These are phyloP conservation scores for Alternaria tenuissima DNA, from an alignment of 2,329 filamentous ascomycete species.

Conservation along the genomic window DNA sequence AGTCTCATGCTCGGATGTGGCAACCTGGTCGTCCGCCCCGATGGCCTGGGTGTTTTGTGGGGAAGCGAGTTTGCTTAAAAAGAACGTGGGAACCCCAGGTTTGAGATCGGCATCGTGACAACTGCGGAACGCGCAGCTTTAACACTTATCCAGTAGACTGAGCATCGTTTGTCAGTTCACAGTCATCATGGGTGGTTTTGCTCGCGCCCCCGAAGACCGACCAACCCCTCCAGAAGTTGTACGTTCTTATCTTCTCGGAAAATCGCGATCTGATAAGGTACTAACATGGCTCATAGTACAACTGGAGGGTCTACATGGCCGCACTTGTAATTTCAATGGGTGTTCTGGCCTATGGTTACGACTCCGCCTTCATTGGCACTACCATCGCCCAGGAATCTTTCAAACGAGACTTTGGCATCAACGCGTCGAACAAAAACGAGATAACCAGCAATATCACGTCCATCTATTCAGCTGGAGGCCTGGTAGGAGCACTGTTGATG, in stretches of 20 bases:
- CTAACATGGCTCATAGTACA: conserved; percentile 49
- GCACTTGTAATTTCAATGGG: conserved; percentile 61
- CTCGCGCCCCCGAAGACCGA: conserved; percentile 62
- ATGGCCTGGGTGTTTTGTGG: conserved; percentile 28
- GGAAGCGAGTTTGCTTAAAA: conserved; percentile 29
- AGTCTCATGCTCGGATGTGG: conserved; percentile 23
- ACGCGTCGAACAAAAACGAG: conserved; percentile 47
- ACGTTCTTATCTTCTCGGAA: conserved; percentile 16
- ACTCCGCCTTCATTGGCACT: conserved; percentile 63
- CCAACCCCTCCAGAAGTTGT: conserved; percentile 63
- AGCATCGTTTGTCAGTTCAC: background rate
- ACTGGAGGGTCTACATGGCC: conserved; percentile 60
- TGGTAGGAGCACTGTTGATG: conserved; percentile 62
- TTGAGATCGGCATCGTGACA: conserved; percentile 24
- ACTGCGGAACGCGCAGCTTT: conserved; percentile 6
- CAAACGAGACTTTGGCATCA: conserved; percentile 53
- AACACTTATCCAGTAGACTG: background rate
- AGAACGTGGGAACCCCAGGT: conserved; percentile 33
- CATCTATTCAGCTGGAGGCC: conserved; percentile 60
- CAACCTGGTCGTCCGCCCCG: conserved; percentile 16
- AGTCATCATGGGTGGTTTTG: conserved; percentile 48
- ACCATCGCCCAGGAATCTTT: conserved; percentile 62
- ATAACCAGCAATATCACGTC: conserved; percentile 60
- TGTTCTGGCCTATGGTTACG: conserved; percentile 57
- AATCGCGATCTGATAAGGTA: background rate